Evolutionary conservation across 805 yeast genomes (phyloP).

Genomic region (Pichia eremophila): DNA sequence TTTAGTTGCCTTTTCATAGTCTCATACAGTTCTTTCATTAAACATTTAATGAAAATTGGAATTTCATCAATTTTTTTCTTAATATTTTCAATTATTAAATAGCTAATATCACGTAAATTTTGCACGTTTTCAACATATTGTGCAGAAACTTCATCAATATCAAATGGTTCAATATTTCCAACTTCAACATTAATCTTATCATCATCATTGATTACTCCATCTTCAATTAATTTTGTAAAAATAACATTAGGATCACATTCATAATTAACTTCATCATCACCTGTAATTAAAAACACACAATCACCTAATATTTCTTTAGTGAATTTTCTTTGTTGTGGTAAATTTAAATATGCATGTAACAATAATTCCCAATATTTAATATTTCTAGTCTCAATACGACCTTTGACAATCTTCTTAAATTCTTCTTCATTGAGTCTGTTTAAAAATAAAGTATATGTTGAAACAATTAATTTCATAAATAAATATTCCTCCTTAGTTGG

Average conservation of each 20-base stretch:
- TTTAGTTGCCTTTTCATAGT: constrained; percentile 32
- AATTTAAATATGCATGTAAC: constrained; percentile 34
- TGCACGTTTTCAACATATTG: constrained; percentile 69
- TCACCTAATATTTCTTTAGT: constrained; percentile 34
- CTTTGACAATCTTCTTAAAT: constrained; percentile 20
- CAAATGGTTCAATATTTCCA: constrained; percentile 56
- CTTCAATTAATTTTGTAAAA: constrained; percentile 27
- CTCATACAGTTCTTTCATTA: constrained; percentile 37
- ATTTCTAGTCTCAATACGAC: constrained; percentile 14
- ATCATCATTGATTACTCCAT: constrained; percentile 16
- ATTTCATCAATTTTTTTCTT: constrained; percentile 30
- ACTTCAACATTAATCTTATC: constrained; percentile 23
- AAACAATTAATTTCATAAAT: constrained; percentile 47
- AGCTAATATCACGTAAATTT: constrained; percentile 59
- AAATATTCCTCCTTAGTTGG: constrained; percentile 65
- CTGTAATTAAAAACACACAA: constrained; percentile 29
- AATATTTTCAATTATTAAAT: constrained; percentile 48
- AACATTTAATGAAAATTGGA: constrained; percentile 48
- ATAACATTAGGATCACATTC: constrained; percentile 74
- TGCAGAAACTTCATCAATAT: constrained; percentile 62
- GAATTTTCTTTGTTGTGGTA: constrained; percentile 39
- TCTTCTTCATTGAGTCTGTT: constrained; percentile 14
- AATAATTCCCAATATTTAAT: constrained; percentile 35
- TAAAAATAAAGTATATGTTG: constrained; percentile 35
- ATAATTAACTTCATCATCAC: constrained; percentile 47